Conservation (phyloP, 2,329 filamentous ascomycete genomes). For the Cladosporium sp. region DNA sequence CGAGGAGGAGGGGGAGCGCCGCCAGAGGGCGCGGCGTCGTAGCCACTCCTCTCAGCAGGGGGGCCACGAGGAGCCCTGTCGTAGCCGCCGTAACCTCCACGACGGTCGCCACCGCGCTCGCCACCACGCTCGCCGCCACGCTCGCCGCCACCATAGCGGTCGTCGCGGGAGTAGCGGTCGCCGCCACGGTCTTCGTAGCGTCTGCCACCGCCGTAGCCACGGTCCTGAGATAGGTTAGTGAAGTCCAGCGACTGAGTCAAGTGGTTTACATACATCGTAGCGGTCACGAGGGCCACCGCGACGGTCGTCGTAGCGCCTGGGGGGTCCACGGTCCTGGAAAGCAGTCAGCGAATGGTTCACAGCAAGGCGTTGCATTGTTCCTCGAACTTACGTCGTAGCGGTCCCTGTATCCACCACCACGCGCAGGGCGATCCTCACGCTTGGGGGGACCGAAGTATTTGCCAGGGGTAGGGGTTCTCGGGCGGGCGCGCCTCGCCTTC, state of each 20-base stretch:
- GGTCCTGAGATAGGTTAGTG: slow-evolving; percentile 54
- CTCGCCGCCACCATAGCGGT: slow-evolving; percentile 24
- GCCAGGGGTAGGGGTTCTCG: slow-evolving; percentile 93
- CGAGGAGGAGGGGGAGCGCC: slow-evolving; percentile 34
- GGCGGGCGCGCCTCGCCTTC: slow-evolving; percentile 93
- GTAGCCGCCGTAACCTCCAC: slow-evolving; percentile 34
- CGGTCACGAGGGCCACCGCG: slow-evolving; percentile 55
- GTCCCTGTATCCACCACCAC: slow-evolving; percentile 31
- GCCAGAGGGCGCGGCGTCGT: slow-evolving; percentile 28
- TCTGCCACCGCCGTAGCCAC: slow-evolving; percentile 60
- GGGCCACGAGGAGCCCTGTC: slow-evolving; percentile 34
- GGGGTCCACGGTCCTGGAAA: slow-evolving; percentile 37
- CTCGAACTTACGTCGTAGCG: slow-evolving; percentile 42
- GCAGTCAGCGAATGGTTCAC: background rate
- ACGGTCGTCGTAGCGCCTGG: slow-evolving; percentile 51
- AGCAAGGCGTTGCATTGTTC: background rate
- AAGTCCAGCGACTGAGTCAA: background rate
- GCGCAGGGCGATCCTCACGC: slow-evolving; percentile 54
- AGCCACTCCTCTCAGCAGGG: slow-evolving; percentile 29
- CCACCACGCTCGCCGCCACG: background rate
- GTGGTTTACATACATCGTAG: slow-evolving; percentile 46
- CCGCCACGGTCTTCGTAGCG: slow-evolving; percentile 50
- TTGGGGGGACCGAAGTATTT: slow-evolving; percentile 99
- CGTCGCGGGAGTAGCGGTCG: slow-evolving; percentile 25
- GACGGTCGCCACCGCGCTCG: slow-evolving; percentile 23